Evolutionary conservation across 345 rosid genomes (phyloP), one percentile per base, ranked within the genome.

Genomic region (Bruguiera parviflora): DNA sequence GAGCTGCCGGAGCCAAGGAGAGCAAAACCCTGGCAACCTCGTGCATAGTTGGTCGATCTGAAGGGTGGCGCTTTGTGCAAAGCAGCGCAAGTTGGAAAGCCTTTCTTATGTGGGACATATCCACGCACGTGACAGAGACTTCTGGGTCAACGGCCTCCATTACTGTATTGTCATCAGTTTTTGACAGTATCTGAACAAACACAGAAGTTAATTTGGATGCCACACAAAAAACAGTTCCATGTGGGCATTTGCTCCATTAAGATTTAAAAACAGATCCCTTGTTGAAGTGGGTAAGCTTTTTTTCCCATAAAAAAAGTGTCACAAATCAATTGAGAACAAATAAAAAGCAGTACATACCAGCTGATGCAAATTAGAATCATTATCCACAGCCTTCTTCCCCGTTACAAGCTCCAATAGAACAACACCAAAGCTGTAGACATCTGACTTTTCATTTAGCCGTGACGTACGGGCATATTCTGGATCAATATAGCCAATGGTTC

Each of bases 391-490:
- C 65, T 92, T 95, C 80, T 88, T 95, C 67, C 99, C 99, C 0
- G 99, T 95, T 61, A 95, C 80, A 72, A 95, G 89, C 88, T 95
- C 99, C 29, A 95, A 85, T 58, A 95, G 92, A 63, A 95, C 99
- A 76, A 95, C 75, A 20, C 99, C 99, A 21, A 95, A 95, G 81
- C 99, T 95, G 64, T 95, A 95, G 27, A 95, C 88, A 77, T 95
- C 99, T 1, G 99, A 95, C 46, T 89, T 95, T 63, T 95, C 99
- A 59, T 81, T 95, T 24, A 92, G 79, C 31, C 91, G 84, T 0
- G 96, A 92, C 9, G 96, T 95, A 9, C 90, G 81, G 15, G 99
- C 99, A 84, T 95, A 95, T 76, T 89, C 99, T 0, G 99, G 99
- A 61, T 95, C 99, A 64, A 95, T 95, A 66, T 95, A 95, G 67